Evolutionary conservation across 2,329 filamentous ascomycete genomes (phyloP).

Genomic region (Tricladium varicosporioides): DNA sequence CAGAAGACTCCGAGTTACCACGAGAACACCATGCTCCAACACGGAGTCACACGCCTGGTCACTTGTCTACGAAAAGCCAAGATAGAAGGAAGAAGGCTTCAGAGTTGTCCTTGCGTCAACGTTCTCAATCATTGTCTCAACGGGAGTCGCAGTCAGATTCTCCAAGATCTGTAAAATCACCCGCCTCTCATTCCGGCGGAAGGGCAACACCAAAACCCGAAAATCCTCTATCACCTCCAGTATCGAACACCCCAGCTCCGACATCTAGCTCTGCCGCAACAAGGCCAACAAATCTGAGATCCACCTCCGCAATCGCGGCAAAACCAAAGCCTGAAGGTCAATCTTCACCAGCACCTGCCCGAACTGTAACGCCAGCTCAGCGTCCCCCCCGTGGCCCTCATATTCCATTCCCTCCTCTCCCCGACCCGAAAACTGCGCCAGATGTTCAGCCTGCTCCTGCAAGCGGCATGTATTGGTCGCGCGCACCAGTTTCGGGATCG

Average conservation of each 20-base stretch:
- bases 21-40: slow-evolving; percentile 40
- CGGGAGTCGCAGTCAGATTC: slow-evolving; percentile 26
- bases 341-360: slow-evolving; percentile 24
- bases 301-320: slow-evolving; percentile 40
- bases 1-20: slow-evolving; percentile 37
- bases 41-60: slow-evolving; percentile 61
- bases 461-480: slow-evolving; percentile 72
- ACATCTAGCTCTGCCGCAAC: slow-evolving; percentile 7
- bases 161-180: slow-evolving; percentile 21
- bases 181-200: slow-evolving; percentile 17
- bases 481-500: slow-evolving; percentile 60
- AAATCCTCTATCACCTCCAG: slow-evolving; percentile 21
- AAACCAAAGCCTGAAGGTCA: slow-evolving; percentile 23
- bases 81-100: slow-evolving; percentile 32
- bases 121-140: slow-evolving; percentile 35
- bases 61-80: slow-evolving; percentile 56
- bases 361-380: slow-evolving; percentile 23
- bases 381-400: slow-evolving; percentile 37
- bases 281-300: slow-evolving; percentile 47
- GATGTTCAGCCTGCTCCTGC: slow-evolving; percentile 63
- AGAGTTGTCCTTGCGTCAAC: slow-evolving; percentile 31
- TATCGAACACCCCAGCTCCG: slow-evolving; percentile 15
- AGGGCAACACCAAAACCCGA: slow-evolving; percentile 19
- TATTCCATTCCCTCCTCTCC: slow-evolving; percentile 54
- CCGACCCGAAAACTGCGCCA: slow-evolving; percentile 53